These are phyloP conservation scores for Thraustochytrium sp. DNA, from an alignment of 352 stramenopile genomes.

Conservation along the genomic window DNA sequence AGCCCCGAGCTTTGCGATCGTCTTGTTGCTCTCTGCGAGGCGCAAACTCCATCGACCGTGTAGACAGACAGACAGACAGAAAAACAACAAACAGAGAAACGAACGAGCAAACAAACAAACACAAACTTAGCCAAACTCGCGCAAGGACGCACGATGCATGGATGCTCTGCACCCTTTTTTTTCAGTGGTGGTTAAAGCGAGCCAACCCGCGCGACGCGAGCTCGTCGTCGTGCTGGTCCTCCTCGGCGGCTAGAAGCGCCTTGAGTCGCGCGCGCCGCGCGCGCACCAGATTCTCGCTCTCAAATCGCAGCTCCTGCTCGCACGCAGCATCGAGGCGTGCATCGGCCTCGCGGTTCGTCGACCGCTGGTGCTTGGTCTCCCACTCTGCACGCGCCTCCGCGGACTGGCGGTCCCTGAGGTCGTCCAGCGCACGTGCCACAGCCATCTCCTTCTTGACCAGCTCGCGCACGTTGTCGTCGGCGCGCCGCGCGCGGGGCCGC, in stretches of 20 bases:
- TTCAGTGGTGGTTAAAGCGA: too few relatives aligned
- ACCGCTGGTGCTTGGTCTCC: slow-evolving; percentile 24
- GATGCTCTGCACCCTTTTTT: too few relatives aligned
- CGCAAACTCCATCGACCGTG: neutral
- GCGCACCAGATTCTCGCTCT: neutral
- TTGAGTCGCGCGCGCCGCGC: neutral
- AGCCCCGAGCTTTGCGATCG: slow-evolving; percentile 19
- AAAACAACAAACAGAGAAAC: neutral
- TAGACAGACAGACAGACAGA: neutral
- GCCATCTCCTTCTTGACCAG: slow-evolving; percentile 29
- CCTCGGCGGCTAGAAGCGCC: neutral
- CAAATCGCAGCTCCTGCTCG: neutral
- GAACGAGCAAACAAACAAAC: neutral
- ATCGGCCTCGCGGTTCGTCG: slow-evolving; percentile 2
- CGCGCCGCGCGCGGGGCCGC: neutral
- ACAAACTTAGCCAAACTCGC: neutral
- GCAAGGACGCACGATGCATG: neutral
- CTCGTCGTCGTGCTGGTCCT: slow-evolving; percentile 1
- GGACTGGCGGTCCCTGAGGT: neutral
- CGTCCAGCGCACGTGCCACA: neutral
- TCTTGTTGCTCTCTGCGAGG: slow-evolving; percentile 1
- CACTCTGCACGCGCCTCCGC: slow-evolving; percentile 23
- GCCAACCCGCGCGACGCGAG: neutral
- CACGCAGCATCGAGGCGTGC: neutral
- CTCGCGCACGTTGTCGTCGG: slow-evolving; percentile 3